Evolutionary conservation across 139 green algal genomes (phyloP), one percentile per base, ranked within the genome.

Genomic region (Mesotaenium endlicherianum): DNA sequence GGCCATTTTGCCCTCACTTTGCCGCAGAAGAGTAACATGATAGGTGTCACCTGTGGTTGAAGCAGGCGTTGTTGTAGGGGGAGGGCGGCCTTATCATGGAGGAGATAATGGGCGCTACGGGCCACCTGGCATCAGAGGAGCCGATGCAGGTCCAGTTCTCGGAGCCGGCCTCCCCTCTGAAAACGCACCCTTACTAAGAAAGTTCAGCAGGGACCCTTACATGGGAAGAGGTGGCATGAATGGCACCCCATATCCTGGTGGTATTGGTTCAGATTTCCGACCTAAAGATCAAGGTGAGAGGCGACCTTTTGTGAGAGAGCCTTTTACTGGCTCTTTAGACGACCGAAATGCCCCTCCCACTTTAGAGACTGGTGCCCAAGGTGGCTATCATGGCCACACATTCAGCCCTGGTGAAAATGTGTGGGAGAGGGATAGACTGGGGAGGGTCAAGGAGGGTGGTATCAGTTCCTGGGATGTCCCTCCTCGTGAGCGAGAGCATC

Each of bases 401-500:
- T 79, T 49, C 47, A 11, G 11, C 5, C 31, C 40, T 8, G 40
- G 31, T 8, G 70, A 70, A 5, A 79, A 14, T 79, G 47, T 31
- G 38, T 79, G 70, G 70, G 42, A 70, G 5, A 79, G 39, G 60
- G 60, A 72, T 36, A 38, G 60, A 5, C 6, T 6, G 41, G 43
- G 60, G 8, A 72, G 60, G 11, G 41, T 72, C 36, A 72, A 72
- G 60, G 60, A 79, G 31, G 47, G 70, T n/a, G n/a, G n/a, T n/a
- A n/a, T n/a, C 11, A 70, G 5, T 67, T 31, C 31, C 5, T 79
- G 70, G 70, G 70, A 79, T 70, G 8, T 79, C 5, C 70, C 70
- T 77, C 70, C 70, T 34, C 42, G 70, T 41, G 70, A 79, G 70
- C 45, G 70, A 58, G 70, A 79, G 8, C 70, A 79, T 8, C 70